A percentile compares a stretch with the other conserved stretches of the same genome.
Conservation (phyloP, 2,329 filamentous ascomycete genomes). For the Davidsoniella eucalypti region DNA sequence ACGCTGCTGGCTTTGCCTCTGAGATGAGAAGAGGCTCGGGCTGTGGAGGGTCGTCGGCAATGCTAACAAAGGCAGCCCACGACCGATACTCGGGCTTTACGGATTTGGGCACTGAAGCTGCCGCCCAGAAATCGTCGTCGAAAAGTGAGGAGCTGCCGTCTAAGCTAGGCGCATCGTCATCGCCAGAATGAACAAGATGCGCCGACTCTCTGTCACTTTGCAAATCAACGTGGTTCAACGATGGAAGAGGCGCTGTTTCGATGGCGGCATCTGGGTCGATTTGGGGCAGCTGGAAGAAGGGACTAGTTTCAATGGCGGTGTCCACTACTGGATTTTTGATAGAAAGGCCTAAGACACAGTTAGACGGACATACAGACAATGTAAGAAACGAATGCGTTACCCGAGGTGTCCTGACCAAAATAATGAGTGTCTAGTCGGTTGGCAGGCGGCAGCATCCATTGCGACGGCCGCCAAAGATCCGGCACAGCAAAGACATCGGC, state of each 20-base stretch:
- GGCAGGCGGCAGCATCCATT: conserved; percentile 25
- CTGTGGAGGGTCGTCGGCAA: conserved; percentile 16
- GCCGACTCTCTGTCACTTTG: background rate
- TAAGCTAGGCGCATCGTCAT: background rate
- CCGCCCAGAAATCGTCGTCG: conserved; percentile 31
- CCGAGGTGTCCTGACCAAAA: conserved; percentile 25
- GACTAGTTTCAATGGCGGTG: conserved; percentile 7
- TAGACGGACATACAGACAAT: conserved; percentile 15
- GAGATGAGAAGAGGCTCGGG: conserved; percentile 41
- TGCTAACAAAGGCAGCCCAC: conserved; percentile 49
- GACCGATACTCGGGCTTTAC: conserved; percentile 35
- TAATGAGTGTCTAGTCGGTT: conserved; percentile 20
- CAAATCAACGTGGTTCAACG: background rate
- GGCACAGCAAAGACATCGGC: conserved; percentile 47
- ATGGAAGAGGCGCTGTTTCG: background rate
- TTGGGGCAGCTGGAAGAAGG: conserved; percentile 10
- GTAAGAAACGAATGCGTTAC: background rate
- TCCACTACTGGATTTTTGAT: conserved; percentile 3
- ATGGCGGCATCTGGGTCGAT: conserved; percentile 8
- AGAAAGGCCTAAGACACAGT: background rate
- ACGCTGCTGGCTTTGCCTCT: conserved; percentile 48
- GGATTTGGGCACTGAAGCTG: conserved; percentile 20
- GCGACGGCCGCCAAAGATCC: conserved; percentile 41
- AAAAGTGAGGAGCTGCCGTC: background rate
- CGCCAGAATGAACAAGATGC: background rate